phyloP scores from a whole-genome alignment of 2,329 filamentous ascomycete species.

The Furcasterigmium furcatum region DNA sequence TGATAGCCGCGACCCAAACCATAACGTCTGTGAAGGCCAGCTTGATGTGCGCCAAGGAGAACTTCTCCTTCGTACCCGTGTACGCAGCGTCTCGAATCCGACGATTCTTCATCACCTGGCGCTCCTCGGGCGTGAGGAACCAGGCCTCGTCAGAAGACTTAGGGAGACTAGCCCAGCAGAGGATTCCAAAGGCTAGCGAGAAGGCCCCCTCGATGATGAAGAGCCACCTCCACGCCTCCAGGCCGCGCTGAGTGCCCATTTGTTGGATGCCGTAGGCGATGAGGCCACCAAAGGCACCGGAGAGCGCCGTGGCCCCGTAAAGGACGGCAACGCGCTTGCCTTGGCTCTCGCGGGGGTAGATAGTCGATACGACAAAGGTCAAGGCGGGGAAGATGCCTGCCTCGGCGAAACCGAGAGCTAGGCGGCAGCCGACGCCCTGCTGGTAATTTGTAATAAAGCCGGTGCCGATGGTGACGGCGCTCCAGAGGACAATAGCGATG shows the following conservation, averaged over 20 bases:
- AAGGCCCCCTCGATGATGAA: constrained; percentile 42
- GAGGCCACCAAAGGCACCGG: constrained; percentile 21
- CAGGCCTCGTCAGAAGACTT: constrained; percentile 37
- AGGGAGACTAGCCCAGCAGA: constrained; percentile 40
- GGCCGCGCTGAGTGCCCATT: constrained; percentile 38
- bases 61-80: constrained; percentile 20
- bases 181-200: constrained; percentile 22
- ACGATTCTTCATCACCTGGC: too few relatives aligned
- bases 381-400: constrained; percentile 23
- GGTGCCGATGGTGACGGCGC: constrained; percentile 17
- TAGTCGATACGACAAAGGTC: constrained; percentile 22
- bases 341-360: constrained; percentile 22
- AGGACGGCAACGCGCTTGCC: constrained; percentile 18
- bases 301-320: constrained; percentile 14
- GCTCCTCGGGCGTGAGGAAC: constrained; percentile 37
- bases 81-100: constrained; percentile 29
- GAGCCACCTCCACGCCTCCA: constrained; percentile 49
- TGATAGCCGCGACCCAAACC: constrained; percentile 18
- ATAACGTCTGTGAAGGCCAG: constrained; percentile 22
- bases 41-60: constrained; percentile 18
- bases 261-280: constrained; percentile 28
- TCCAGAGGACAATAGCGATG: constrained; percentile 20
- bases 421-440: constrained; percentile 15
- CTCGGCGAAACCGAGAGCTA: constrained; percentile 22
- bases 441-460: constrained; percentile 16